phyloP scores from a whole-genome alignment of 1,284 basidiomycete genomes.

The Ustilago hordei region DNA sequence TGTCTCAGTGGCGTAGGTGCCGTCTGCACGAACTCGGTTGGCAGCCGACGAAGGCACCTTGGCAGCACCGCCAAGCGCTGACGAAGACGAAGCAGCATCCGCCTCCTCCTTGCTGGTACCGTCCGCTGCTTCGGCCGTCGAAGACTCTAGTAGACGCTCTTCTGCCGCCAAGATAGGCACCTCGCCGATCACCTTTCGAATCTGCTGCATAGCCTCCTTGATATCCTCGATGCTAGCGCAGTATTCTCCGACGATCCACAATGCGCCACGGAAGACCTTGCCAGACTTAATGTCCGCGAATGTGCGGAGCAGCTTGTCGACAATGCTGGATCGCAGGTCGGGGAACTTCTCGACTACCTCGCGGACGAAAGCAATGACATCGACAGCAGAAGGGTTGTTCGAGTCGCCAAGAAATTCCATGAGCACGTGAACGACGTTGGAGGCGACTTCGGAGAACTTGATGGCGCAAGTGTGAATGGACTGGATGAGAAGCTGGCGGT shows the following conservation, averaged over 20 bases:
- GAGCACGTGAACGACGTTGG: constrained; percentile 93
- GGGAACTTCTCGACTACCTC: constrained; percentile 99
- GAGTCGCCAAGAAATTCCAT: constrained; percentile 99
- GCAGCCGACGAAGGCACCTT: constrained; percentile 72
- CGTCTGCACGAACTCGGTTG: constrained; percentile 86
- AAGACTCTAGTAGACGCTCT: constrained; percentile 69
- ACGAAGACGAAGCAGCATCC: constrained; percentile 29
- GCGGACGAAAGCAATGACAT: constrained; percentile 94
- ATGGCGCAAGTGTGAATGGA: constrained; percentile 96
- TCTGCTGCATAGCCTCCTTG: constrained; percentile 77
- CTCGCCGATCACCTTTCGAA: constrained; percentile 91
- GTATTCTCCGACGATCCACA: constrained; percentile 99
- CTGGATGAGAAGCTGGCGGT: constrained; percentile 95
- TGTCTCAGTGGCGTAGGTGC: constrained; percentile 97
- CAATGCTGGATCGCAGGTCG: constrained; percentile 83
- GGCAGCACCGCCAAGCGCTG: constrained; percentile 54
- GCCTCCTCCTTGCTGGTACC: constrained; percentile 36
- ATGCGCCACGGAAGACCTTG: constrained; percentile 94
- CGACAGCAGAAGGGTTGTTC: constrained; percentile 92
- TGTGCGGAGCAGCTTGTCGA: constrained; percentile 85
- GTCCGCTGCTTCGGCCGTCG: constrained; percentile 47
- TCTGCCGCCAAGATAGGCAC: constrained; percentile 87
- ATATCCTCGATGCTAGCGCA: constrained; percentile 59
- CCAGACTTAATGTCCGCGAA: constrained; percentile 93
- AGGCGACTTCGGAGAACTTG: constrained; percentile 97